Conservation (phyloP, 306 rosid genomes). For the Biancaea sappan region DNA sequence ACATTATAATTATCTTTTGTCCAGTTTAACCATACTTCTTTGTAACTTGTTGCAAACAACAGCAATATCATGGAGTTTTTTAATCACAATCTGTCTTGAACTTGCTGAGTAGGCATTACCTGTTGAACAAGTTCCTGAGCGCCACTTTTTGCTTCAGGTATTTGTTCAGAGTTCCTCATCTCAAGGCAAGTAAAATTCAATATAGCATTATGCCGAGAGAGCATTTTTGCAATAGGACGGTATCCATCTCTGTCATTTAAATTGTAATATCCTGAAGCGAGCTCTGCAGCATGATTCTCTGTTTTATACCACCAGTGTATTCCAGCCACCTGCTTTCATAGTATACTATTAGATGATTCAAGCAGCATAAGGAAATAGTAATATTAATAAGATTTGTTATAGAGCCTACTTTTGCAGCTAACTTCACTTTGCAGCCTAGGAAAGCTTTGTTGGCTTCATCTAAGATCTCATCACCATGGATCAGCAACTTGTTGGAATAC, state of each 20-base stretch:
- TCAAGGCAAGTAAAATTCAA: slow-evolving; percentile 90
- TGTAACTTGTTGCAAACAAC: not conserved
- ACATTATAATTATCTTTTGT: not conserved
- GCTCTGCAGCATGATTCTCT: slow-evolving; percentile 83
- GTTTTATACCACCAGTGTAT: slow-evolving; percentile 94
- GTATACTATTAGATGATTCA: slow-evolving; percentile 23
- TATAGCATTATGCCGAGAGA: slow-evolving; percentile 69
- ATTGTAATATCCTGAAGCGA: slow-evolving; percentile 90
- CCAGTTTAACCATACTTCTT: too few relatives aligned
- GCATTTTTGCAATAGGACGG: slow-evolving; percentile 82
- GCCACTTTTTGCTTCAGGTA: slow-evolving; percentile 55
- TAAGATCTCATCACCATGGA: slow-evolving; percentile 80
- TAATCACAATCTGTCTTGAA: not conserved
- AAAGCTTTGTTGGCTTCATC: slow-evolving; percentile 84
- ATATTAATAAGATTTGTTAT: not conserved
- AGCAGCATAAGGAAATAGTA: not conserved
- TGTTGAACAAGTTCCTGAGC: slow-evolving; percentile 86
- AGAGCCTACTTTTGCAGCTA: slow-evolving; percentile 79
- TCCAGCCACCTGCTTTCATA: slow-evolving; percentile 73
- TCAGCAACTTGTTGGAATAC: slow-evolving; percentile 81
- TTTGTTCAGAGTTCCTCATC: slow-evolving; percentile 81
- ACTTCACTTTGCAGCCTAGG: slow-evolving; percentile 70
- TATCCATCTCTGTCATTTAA: slow-evolving; percentile 79
- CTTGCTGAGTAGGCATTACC: slow-evolving; percentile 41
- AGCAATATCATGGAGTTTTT: slow-evolving; percentile 5